Base-by-base conservation (phyloP, 768 basidiomycete genomes). In the Rossbeevera mucosa region DNA sequence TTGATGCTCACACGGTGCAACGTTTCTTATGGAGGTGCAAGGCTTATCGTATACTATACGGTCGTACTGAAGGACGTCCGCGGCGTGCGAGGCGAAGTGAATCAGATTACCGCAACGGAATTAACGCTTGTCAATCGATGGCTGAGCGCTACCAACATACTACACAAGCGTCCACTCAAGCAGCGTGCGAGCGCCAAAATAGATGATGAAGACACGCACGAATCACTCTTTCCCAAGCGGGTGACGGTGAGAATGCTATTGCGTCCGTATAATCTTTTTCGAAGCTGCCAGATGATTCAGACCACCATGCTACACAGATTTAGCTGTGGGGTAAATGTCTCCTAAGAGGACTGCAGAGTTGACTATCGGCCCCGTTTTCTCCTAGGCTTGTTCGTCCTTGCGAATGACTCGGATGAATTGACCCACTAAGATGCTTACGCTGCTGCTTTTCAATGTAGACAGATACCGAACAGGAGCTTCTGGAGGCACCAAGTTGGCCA, bases 291-390 rank as follows among this genome's bases (percentile, higher is more conserved):
- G 21, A 33, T 7, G 16, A 33, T 7, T 33, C 12, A 33, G 31
- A 33, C 33, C 8, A 9, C 33, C 33, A 36, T 9, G 33, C n/a
- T 36, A 4, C 22, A 45, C 33, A 26, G 45, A 40, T 22, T 53
- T 44, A 53, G 28, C 50, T 44, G 43, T 24, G 52, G 51, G 50
- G 31, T 36, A 13, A 40, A 24, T n/a, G 14, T 24, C 9, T 24
- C 18, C 33, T 7, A 36, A 18, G 38, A 40, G 28, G 7, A 13
- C 18, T 12, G n/a, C 13, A 8, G 16, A 36, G n/a, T 9, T 5
- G 18, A 31, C 28, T 6, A 14, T 50, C 29, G 28, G 31, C n/a
- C 22, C n/a, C n/a, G 22, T 24, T 22, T 47, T 25, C 13, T 49
- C 22, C 22, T 14, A 25, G 22, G 13, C 11, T 12, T 12, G 33